phyloP scores from a whole-genome alignment of 2,329 filamentous ascomycete species.

The Niveomyces coronatus region DNA sequence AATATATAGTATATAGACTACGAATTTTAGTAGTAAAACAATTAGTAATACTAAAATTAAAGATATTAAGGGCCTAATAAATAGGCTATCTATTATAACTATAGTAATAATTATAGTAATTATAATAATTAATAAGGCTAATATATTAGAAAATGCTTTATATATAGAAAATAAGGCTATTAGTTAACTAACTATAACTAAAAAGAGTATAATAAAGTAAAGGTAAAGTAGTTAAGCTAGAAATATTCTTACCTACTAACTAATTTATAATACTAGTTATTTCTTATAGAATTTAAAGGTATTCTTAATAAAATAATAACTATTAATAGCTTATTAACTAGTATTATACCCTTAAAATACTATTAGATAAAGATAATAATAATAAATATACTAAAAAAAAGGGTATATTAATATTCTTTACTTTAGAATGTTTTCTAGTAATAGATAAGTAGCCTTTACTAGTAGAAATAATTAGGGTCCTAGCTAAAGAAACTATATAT shows the following conservation, averaged over 20 bases:
- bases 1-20: not conserved
- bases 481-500: not conserved
- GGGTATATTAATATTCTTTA: not conserved
- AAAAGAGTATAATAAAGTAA: not conserved
- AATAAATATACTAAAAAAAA: not conserved
- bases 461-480: not conserved
- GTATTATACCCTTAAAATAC: not conserved
- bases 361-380: not conserved
- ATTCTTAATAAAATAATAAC: no score
- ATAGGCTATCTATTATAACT: not conserved
- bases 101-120: not conserved
- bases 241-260: not conserved
- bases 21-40: not conserved
- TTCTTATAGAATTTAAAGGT: not conserved
- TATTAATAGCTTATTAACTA: not conserved
- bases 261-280: not conserved
- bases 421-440: not conserved
- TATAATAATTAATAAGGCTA: not conserved
- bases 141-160: not conserved
- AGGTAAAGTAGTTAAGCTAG: not conserved
- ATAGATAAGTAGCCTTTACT: not conserved
- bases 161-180: not conserved
- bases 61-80: not conserved
- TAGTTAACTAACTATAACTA: not conserved
- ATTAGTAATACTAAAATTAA: not conserved